These are phyloP conservation scores for Purshia tridentata DNA, from an alignment of 306 rosid genomes.

Conservation along the genomic window DNA sequence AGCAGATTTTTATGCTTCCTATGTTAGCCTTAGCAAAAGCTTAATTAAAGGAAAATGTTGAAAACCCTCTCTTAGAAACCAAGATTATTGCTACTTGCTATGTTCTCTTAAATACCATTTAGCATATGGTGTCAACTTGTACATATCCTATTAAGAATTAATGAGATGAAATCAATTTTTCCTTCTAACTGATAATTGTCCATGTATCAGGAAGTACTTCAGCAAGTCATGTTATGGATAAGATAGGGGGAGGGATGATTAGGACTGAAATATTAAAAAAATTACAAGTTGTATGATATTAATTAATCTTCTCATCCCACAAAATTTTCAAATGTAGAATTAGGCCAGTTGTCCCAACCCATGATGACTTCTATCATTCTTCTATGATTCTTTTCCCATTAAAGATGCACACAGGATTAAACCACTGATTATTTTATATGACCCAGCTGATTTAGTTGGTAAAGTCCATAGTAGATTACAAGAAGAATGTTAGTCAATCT, in stretches of 20 bases:
- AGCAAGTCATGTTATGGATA: constrained; percentile 16
- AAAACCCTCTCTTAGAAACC: no score
- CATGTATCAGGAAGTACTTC: not conserved
- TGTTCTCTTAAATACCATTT: no score
- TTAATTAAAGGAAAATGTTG: no score
- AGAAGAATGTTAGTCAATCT: no score
- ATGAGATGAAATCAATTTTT: no score
- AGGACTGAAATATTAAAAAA: not conserved
- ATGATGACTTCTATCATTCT: constrained; percentile 36
- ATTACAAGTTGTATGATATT: constrained; percentile 2
- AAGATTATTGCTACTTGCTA: no score
- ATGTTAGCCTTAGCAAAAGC: no score
- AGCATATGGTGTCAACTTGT: not conserved
- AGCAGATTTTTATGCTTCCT: no score
- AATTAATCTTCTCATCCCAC: constrained; percentile 18
- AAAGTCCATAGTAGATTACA: no score
- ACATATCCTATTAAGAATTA: not conserved
- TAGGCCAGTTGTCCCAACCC: constrained; percentile 7
- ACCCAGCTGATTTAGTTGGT: no score
- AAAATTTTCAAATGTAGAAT: constrained; percentile 19
- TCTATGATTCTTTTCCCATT: constrained; percentile 52
- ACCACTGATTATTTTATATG: no score
- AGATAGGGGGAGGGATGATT: constrained; percentile 19
- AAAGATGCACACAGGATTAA: not conserved
- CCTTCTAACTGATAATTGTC: no score